Evolutionary conservation across 352 stramenopile genomes (phyloP).

Genomic region (Phytophthora hybrid): DNA sequence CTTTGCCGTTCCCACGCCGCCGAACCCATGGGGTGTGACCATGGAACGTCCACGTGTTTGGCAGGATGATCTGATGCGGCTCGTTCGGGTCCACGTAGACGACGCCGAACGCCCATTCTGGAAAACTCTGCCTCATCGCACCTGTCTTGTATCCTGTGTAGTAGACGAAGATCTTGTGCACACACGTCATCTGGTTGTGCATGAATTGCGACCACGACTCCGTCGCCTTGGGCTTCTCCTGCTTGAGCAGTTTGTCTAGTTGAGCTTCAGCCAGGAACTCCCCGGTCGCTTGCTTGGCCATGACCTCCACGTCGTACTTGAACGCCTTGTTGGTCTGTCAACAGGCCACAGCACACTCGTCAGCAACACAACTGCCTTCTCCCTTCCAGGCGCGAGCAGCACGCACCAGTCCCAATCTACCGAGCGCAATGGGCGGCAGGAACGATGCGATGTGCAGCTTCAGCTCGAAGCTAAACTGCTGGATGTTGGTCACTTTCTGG

Average conservation of each 20-base stretch:
- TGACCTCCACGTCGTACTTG: conserved; percentile 51
- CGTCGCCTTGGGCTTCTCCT: conserved; percentile 42
- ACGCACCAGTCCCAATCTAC: conserved; percentile 68
- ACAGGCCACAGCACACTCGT: conserved; percentile 26
- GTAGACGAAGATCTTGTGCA: conserved; percentile 85
- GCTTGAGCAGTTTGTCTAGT: conserved; percentile 53
- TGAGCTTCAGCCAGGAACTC: conserved; percentile 50
- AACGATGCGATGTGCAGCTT: conserved; percentile 62
- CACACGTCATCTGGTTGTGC: conserved; percentile 76
- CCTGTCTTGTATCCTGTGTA: conserved; percentile 88
- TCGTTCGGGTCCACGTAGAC: conserved; percentile 83
- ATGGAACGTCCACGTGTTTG: conserved; percentile 83
- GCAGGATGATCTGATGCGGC: conserved; percentile 61
- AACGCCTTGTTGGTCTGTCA: conserved; percentile 61
- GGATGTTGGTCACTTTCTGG: conserved; percentile 52
- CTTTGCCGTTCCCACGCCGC: conserved; percentile 71
- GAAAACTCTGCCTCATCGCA: conserved; percentile 63
- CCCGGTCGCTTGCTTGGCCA: conserved; percentile 53
- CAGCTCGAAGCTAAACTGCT: conserved; percentile 57
- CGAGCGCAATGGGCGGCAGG: conserved; percentile 49
- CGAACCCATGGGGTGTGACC: conserved; percentile 70
- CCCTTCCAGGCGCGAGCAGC: background rate
- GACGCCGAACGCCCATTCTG: conserved; percentile 79
- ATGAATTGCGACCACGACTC: conserved; percentile 76
- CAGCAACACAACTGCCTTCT: conserved; percentile 3